Conservation (phyloP, 768 basidiomycete genomes). For the Cyathus striatus region DNA sequence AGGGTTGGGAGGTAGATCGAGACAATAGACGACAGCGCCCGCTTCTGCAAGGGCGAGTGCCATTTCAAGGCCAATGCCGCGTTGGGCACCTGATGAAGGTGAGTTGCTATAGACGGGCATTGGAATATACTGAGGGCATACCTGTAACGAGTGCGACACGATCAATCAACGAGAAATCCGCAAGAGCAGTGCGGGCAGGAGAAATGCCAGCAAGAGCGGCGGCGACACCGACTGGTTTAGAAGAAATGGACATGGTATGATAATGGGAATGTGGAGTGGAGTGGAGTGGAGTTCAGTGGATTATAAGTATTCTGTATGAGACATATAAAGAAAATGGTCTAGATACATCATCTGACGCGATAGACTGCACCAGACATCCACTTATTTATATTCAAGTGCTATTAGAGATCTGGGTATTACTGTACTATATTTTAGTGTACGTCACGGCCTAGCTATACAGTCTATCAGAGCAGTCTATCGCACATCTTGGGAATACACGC, state of each 20-base stretch:
- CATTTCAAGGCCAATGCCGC: constrained; percentile 23
- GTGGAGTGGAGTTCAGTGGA: no score
- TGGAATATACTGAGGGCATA: not conserved
- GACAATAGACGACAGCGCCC: constrained; percentile 45
- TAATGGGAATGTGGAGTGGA: not conserved
- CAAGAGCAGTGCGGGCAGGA: constrained; percentile 10
- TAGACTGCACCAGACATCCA: no score
- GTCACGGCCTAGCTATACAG: no score
- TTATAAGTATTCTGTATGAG: no score
- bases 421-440: no score
- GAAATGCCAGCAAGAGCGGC: constrained; percentile 4
- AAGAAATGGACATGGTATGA: not conserved
- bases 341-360: no score
- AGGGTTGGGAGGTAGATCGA: constrained; percentile 50
- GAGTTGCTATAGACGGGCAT: not conserved
- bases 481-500: no score
- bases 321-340: no score
- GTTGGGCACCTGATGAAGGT: constrained; percentile 8
- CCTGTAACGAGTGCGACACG: constrained; percentile 19
- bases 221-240: constrained; percentile 1
- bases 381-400: no score
- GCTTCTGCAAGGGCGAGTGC: constrained; percentile 20
- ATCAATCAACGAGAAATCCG: constrained; percentile 12
- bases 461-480: no score
- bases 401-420: no score